phyloP scores from a whole-genome alignment of 768 basidiomycete genomes.

The Nidula microcarpa region DNA sequence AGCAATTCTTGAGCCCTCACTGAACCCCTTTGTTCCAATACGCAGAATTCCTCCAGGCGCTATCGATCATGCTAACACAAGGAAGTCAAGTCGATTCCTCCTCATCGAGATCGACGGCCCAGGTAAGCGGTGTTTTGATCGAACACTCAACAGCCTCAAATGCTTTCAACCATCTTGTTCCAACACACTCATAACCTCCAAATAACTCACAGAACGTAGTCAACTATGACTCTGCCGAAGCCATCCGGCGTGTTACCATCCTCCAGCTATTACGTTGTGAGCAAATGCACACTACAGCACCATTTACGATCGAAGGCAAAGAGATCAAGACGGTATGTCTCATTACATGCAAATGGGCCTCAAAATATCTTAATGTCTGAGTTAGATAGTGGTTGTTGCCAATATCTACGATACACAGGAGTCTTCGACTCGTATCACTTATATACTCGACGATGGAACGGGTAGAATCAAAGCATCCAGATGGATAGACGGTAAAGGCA shows the following conservation, averaged over 20 bases:
- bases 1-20: no score
- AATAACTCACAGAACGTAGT: no score
- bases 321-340: constrained; percentile 24
- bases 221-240: not conserved
- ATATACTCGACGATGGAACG: constrained; percentile 83
- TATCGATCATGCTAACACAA: no score
- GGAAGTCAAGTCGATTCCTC: no score
- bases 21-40: no score
- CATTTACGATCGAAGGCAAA: constrained; percentile 13
- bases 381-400: constrained; percentile 62
- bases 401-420: constrained; percentile 31
- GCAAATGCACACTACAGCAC: constrained; percentile 8
- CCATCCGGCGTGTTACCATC: constrained; percentile 27
- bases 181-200: no score
- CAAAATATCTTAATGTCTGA: not conserved
- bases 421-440: constrained; percentile 32
- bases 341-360: not conserved
- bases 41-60: no score
- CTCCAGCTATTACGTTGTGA: constrained; percentile 13
- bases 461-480: constrained; percentile 28
- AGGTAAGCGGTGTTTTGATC: not conserved
- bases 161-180: no score
- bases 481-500: not conserved
- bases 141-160: no score
- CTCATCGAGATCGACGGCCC: constrained; percentile 14